Percentiles rank a stretch among this genome's conserved stretches.
These are phyloP conservation scores for Neurospora sp. DNA, from an alignment of 495 filamentous ascomycete species.

Conservation along the genomic window DNA sequence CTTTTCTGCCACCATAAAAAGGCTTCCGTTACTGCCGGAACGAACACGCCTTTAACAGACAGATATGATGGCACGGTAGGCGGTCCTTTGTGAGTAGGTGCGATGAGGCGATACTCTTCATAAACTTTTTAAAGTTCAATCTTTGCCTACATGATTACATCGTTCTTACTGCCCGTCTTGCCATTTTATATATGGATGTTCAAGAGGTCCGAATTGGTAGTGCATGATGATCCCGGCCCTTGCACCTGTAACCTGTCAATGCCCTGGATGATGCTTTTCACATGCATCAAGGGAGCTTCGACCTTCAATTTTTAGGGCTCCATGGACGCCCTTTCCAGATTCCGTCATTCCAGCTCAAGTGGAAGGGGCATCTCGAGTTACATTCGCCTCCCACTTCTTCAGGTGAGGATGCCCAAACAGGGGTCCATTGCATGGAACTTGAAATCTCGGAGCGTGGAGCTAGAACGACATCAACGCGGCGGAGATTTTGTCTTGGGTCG, in stretches of 20 bases:
- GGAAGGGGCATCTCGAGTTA: neutral
- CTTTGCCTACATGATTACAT: neutral
- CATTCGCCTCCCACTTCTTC: neutral
- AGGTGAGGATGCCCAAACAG: neutral
- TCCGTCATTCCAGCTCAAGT: neutral
- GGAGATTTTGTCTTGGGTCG: neutral
- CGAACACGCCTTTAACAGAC: neutral
- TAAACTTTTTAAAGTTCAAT: neutral
- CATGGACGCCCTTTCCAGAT: neutral
- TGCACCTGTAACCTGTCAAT: neutral
- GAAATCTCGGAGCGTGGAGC: neutral
- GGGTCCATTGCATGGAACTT: neutral
- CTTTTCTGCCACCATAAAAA: no score
- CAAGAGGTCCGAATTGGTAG: neutral
- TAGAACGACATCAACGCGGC: neutral
- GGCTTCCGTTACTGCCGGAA: no score
- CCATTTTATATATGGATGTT: neutral
- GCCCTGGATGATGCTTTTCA: neutral
- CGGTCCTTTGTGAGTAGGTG: neutral
- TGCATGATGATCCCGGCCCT: neutral
- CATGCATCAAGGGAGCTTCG: neutral
- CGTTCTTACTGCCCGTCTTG: neutral
- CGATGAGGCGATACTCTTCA: neutral
- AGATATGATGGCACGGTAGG: neutral
- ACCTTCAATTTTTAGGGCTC: neutral